Base-by-base conservation (phyloP, 176 grass and related monocot species). In the sorghum (Sorghum bicolor) region DNA sequence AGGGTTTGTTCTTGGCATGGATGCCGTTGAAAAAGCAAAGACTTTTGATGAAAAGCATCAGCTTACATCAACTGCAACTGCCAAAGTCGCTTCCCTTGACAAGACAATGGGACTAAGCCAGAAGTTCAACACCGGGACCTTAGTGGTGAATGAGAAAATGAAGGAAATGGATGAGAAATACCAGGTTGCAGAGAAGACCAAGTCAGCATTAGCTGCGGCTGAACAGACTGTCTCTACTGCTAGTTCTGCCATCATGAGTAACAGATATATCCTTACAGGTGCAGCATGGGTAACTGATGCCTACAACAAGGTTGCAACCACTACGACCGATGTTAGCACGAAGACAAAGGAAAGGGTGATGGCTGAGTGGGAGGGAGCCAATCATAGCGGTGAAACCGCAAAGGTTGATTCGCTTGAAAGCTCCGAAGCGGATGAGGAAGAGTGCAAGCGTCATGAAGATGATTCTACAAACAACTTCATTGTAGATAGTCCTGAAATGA, bases 111-210 rank as follows among this genome's bases (percentile, higher is more conserved):
- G 94, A 5, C 69, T 97, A 48, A 97, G 84, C 36, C 85, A 97
- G 63, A 97, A 94, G 82, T 87, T 97, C 81, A 84, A 17, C 79
- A 82, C 78, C 20, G 58, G 92, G 57, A 88, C 88, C 43, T 45
- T 84, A 31, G 90, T 72, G 41, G 88, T 97, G 45, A 90, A 91
- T 87, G 92, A 89, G 77, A 97, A 97, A 74, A 86, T 97, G 76
- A 94, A 88, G 76, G 92, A 93, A 87, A 91, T 94, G 86, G 95
- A 97, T 81, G 74, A 92, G 84, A 94, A 93, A 74, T 91, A 92
- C 71, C 95, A 97, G 78, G 92, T 98, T 66, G 90, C 92, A 19
- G 92, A 98, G 79, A 98, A 93, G 86, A 94, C 95, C 11, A 92
- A 87, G 38, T 84, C 88, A 6, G 93, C 92, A 78, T 60, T 95